Conservation (phyloP, 148 eudicot species). For the Rhododendron vialii region DNA sequence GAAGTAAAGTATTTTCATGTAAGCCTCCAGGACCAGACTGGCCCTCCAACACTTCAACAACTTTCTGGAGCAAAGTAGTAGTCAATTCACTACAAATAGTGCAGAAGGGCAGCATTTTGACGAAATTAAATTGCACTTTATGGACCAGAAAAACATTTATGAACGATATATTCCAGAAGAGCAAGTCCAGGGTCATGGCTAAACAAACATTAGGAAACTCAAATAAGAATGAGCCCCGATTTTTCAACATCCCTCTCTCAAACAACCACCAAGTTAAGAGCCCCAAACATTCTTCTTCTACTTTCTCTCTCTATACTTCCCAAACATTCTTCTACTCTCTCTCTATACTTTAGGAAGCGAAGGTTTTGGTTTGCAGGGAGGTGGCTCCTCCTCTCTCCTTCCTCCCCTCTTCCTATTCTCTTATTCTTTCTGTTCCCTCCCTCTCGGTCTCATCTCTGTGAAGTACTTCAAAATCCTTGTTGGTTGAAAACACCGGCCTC, state of each 20-base stretch:
- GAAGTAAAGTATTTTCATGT: conserved; percentile 87
- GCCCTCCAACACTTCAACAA: conserved; percentile 57
- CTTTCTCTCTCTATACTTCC: no score
- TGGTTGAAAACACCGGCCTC: conserved; percentile 24
- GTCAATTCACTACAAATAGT: neutral
- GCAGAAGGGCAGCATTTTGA: conserved; percentile 1
- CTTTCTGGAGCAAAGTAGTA: conserved; percentile 43
- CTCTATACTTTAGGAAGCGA: neutral
- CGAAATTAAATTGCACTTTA: neutral
- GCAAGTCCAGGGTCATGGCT: neutral
- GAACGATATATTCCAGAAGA: neutral
- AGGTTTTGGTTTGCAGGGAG: neutral
- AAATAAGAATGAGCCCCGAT: conserved; percentile 1
- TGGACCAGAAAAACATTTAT: neutral
- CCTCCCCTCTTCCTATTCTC: neutral
- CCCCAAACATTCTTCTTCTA: neutral
- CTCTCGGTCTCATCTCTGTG: neutral
- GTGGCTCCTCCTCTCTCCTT: neutral
- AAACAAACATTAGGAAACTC: neutral
- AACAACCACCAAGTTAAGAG: neutral
- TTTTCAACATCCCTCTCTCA: neutral
- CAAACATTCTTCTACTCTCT: no score
- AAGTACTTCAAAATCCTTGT: conserved; percentile 15
- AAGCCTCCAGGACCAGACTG: conserved; percentile 81
- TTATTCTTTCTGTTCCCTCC: neutral